Conservation (phyloP, 768 basidiomycete genomes). For the Arthromyces matolae region DNA sequence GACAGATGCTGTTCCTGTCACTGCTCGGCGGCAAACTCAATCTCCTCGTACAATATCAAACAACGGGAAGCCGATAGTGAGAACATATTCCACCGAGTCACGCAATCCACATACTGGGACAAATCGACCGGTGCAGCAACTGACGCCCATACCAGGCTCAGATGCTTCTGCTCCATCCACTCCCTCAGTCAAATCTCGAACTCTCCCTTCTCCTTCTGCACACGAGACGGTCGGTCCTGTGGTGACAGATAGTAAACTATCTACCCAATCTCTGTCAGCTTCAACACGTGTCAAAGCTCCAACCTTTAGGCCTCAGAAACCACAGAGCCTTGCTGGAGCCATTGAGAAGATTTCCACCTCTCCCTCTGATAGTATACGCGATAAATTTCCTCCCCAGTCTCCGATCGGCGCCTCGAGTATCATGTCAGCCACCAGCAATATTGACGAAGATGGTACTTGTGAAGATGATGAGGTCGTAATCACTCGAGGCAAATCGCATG, state of each 20-base stretch:
- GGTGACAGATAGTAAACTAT: slow-evolving; percentile 32
- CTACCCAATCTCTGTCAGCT: slow-evolving; percentile 22
- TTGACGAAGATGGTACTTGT: slow-evolving; percentile 18
- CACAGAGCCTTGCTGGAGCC: slow-evolving; percentile 72
- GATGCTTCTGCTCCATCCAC: slow-evolving; percentile 60
- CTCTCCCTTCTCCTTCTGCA: slow-evolving; percentile 22
- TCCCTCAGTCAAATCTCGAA: slow-evolving; percentile 40
- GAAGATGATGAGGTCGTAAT: slow-evolving; percentile 25
- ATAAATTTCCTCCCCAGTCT: slow-evolving; percentile 22
- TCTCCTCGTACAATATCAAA: slow-evolving; percentile 27
- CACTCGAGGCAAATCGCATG: slow-evolving; percentile 25
- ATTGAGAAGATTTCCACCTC: slow-evolving; percentile 57
- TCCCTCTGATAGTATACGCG: slow-evolving; percentile 38
- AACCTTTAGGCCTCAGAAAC: slow-evolving; percentile 51
- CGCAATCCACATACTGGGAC: slow-evolving; percentile 19
- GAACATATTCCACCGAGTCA: slow-evolving; percentile 29
- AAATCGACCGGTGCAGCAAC: slow-evolving; percentile 37
- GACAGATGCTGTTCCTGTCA: slow-evolving; percentile 20
- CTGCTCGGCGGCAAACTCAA: slow-evolving; percentile 23
- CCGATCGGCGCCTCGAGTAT: slow-evolving; percentile 21
- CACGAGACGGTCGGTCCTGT: slow-evolving; percentile 28
- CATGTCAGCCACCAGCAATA: slow-evolving; percentile 16
- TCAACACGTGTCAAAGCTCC: slow-evolving; percentile 50
- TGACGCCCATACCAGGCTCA: slow-evolving; percentile 68
- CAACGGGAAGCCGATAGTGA: slow-evolving; percentile 17